These are phyloP conservation scores for Cyclotella kingstonii DNA, from an alignment of 108 stramenopile genomes.

Conservation along the genomic window DNA sequence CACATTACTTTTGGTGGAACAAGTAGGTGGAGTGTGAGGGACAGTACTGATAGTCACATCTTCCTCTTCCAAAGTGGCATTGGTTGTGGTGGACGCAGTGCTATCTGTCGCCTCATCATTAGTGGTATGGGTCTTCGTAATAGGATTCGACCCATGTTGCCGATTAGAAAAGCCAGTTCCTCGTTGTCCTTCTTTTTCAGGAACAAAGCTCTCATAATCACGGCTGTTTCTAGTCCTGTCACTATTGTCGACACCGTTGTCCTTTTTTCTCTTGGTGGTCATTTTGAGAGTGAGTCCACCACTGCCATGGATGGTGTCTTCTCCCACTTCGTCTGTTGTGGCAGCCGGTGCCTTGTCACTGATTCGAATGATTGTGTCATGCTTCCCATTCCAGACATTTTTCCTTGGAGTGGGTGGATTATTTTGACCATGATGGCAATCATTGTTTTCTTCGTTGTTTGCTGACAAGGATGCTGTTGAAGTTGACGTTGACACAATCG, in stretches of 20 bases:
- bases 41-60: background rate
- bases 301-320: background rate
- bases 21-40: too few relatives aligned
- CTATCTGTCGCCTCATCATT: constrained; percentile 37
- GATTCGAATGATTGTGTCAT: constrained; percentile 28
- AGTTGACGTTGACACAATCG: constrained; percentile 1
- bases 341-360: background rate
- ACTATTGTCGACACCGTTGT: background rate
- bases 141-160: too few relatives aligned
- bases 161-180: too few relatives aligned
- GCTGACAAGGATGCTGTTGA: background rate
- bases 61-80: constrained; percentile 18
- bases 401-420: constrained; percentile 16
- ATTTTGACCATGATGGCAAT: too few relatives aligned
- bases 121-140: constrained; percentile 4
- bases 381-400: constrained; percentile 39
- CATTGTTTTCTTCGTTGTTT: background rate
- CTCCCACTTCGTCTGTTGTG: background rate
- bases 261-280: background rate
- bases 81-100: constrained; percentile 35
- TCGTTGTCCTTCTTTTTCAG: too few relatives aligned
- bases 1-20: too few relatives aligned
- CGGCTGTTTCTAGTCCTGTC: too few relatives aligned
- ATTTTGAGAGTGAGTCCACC: background rate
- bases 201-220: too few relatives aligned